Conservation (phyloP, 2,329 filamentous ascomycete genomes). For the Botrytis tulipae region DNA sequence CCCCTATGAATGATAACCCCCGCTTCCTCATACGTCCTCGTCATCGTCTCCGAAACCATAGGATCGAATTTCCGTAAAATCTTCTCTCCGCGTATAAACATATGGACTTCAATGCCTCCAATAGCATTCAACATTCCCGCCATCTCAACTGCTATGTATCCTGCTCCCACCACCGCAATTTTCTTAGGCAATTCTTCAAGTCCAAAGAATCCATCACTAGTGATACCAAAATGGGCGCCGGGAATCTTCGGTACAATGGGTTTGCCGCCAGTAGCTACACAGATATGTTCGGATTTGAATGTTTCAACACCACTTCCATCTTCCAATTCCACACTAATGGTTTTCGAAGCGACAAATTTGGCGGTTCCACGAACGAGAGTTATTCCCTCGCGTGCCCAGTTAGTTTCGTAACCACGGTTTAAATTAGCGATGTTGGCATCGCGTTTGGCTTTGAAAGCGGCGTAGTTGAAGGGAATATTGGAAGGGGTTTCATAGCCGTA, state of each 20-base stretch:
- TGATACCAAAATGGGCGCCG: conserved; percentile 50
- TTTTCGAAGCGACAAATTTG: conserved; percentile 45
- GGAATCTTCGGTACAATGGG: conserved; percentile 43
- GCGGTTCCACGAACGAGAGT: conserved; percentile 50
- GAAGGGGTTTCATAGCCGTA: conserved; percentile 49
- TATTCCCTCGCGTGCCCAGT: conserved; percentile 50
- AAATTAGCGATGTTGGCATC: conserved; percentile 46
- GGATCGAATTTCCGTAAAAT: conserved; percentile 52
- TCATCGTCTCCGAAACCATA: conserved; percentile 52
- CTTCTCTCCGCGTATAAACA: conserved; percentile 49
- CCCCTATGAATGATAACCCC: conserved; percentile 49
- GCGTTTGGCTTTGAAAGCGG: conserved; percentile 47
- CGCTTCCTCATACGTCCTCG: conserved; percentile 48
- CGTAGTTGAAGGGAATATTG: conserved; percentile 45
- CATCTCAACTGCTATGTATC: conserved; percentile 41
- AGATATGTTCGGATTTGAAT: conserved; percentile 47
- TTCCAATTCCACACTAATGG: conserved; percentile 44
- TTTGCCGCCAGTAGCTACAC: conserved; percentile 49
- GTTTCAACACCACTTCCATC: conserved; percentile 42
- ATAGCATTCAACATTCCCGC: conserved; percentile 50
- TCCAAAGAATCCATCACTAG: conserved; percentile 51
- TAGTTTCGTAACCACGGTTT: conserved; percentile 49
- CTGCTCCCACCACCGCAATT: conserved; percentile 50
- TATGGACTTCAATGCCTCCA: conserved; percentile 48
- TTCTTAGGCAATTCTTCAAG: conserved; percentile 50